Conservation (phyloP, 208 protist genomes). For the Leishmania amazonensis region DNA sequence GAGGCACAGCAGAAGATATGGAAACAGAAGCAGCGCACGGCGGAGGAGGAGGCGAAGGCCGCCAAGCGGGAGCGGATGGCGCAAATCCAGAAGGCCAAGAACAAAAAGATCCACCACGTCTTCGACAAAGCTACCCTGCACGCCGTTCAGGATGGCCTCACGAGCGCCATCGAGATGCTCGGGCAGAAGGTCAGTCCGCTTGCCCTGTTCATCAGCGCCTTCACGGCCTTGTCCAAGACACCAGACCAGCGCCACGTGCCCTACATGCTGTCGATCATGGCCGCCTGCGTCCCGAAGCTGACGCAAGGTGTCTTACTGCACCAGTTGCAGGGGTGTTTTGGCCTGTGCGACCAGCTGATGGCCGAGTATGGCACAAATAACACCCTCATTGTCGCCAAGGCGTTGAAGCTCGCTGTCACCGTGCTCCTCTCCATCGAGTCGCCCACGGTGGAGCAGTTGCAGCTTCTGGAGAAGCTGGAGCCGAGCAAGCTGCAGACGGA, state of each 20-base stretch:
- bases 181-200: conserved; percentile 69
- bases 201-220: conserved; percentile 82
- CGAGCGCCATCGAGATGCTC: conserved; percentile 64
- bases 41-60: conserved; percentile 45
- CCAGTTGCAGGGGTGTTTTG: conserved; percentile 46
- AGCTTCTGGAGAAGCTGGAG: conserved; percentile 56
- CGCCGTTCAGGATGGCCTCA: conserved; percentile 77
- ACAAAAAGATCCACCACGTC: conserved; percentile 78
- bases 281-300: conserved; percentile 71
- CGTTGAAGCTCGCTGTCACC: conserved; percentile 72
- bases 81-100: conserved; percentile 55
- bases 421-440: conserved; percentile 61
- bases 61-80: conserved; percentile 48
- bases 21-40: conserved; percentile 53
- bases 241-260: conserved; percentile 79
- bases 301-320: conserved; percentile 72
- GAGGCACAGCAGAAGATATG: conserved; percentile 57
- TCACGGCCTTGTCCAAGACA: conserved; percentile 56
- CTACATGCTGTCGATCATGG: conserved; percentile 81
- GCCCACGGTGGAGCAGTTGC: conserved; percentile 52
- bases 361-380: conserved; percentile 68
- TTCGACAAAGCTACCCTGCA: conserved; percentile 67
- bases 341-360: conserved; percentile 70
- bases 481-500: conserved; percentile 77
- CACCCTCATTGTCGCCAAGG: conserved; percentile 66